Evolutionary conservation across 2,329 filamentous ascomycete genomes (phyloP).

Genomic region (Alternaria atra): DNA sequence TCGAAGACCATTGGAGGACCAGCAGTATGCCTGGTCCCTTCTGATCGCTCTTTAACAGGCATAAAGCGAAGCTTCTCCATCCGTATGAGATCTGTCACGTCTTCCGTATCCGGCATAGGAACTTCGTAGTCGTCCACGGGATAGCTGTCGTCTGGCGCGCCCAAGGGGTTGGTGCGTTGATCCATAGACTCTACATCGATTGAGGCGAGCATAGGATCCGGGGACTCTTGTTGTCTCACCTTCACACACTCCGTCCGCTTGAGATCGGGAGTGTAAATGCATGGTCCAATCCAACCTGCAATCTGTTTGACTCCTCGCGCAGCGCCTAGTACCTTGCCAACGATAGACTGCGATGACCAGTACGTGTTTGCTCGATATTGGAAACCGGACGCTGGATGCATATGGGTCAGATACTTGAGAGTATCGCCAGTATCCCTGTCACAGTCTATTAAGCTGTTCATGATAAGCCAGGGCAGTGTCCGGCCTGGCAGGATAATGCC

Average conservation of each 20-base stretch:
- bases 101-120: constrained; percentile 64
- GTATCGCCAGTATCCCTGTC: constrained; percentile 73
- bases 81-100: constrained; percentile 71
- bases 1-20: constrained; percentile 50
- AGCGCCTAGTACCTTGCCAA: constrained; percentile 74
- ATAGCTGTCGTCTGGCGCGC: constrained; percentile 68
- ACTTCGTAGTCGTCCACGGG: constrained; percentile 74
- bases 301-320: constrained; percentile 75
- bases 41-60: constrained; percentile 52
- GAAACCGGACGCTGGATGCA: constrained; percentile 75
- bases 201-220: constrained; percentile 62
- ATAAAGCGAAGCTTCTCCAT: constrained; percentile 73
- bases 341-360: constrained; percentile 76
- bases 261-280: constrained; percentile 72
- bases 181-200: constrained; percentile 72
- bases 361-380: constrained; percentile 82
- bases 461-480: constrained; percentile 76
- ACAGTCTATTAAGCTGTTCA: constrained; percentile 80
- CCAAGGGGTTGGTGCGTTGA: constrained; percentile 73
- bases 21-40: constrained; percentile 32
- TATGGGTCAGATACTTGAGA: constrained; percentile 72
- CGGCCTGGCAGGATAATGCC: constrained; percentile 76
- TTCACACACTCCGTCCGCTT: constrained; percentile 74
- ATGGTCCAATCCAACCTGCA: constrained; percentile 78
- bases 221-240: constrained; percentile 68